phyloP scores from a whole-genome alignment of 257 asterid genomes.

The Nyctanthes arbortristis region DNA sequence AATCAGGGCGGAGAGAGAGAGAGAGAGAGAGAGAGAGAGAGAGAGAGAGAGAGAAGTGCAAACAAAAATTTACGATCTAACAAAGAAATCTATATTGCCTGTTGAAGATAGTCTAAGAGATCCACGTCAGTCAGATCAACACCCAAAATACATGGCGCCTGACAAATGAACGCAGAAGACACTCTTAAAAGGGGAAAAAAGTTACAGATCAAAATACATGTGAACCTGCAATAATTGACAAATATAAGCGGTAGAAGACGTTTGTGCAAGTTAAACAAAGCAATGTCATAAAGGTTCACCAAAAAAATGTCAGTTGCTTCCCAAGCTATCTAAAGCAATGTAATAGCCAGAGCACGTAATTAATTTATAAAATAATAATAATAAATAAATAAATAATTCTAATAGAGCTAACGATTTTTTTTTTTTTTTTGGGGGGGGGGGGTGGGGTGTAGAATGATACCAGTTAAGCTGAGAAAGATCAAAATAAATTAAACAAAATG shows the following conservation, averaged over 20 bases:
- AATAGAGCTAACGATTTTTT: no score
- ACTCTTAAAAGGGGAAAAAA: conserved; percentile 12
- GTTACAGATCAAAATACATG: neutral
- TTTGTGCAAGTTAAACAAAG: neutral
- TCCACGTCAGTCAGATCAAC: conserved; percentile 70
- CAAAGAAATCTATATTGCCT: conserved; percentile 43
- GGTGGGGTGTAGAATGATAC: neutral
- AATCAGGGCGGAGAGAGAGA: conserved; percentile 7
- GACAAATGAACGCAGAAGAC: conserved; percentile 27
- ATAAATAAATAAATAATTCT: no score
- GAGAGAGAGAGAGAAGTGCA: neutral
- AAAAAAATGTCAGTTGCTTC: neutral
- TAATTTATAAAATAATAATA: no score
- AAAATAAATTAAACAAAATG: conserved; percentile 8
- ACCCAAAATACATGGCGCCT: conserved; percentile 94
- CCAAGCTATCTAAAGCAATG: neutral
- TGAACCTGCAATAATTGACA: neutral
- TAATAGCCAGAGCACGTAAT: neutral
- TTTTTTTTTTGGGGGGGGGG: no score
- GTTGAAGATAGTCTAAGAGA: conserved; percentile 88
- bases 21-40: conserved; percentile 12
- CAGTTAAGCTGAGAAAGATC: conserved; percentile 9
- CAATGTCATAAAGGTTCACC: neutral
- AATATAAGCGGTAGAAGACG: neutral
- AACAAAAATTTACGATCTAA: neutral